These are phyloP conservation scores for Globisporangium uncinulatum DNA, from an alignment of 352 stramenopile genomes.

Conservation along the genomic window DNA sequence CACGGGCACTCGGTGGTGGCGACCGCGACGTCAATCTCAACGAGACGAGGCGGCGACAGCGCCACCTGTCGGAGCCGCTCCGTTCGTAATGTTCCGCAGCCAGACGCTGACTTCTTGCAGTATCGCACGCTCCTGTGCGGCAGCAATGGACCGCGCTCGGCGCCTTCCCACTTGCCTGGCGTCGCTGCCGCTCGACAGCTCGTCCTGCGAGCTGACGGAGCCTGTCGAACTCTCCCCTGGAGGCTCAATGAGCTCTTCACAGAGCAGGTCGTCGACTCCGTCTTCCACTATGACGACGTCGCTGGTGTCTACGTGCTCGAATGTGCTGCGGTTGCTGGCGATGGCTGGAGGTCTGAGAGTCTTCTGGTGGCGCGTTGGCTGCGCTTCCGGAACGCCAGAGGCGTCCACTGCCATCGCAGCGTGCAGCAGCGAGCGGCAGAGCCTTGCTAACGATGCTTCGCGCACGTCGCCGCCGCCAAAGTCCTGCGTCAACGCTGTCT, in stretches of 20 bases:
- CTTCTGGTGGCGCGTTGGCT: not conserved
- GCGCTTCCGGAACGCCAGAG: slow-evolving; percentile 2
- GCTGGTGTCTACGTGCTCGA: not conserved
- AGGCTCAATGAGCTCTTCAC: slow-evolving; percentile 62
- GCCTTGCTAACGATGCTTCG: slow-evolving; percentile 20
- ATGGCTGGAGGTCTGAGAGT: not conserved
- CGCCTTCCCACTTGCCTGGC: slow-evolving; percentile 3
- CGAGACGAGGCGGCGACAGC: not conserved
- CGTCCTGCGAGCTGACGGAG: not conserved
- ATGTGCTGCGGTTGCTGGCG: slow-evolving; percentile 7
- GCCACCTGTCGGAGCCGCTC: slow-evolving; percentile 1
- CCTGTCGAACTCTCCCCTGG: slow-evolving; percentile 16
- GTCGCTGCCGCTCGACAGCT: slow-evolving; percentile 6
- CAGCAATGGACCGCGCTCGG: slow-evolving; percentile 15
- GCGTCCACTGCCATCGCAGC: slow-evolving; percentile 37
- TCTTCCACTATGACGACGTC: slow-evolving; percentile 28
- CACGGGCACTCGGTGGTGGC: too few relatives aligned
- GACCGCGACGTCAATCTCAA: not conserved
- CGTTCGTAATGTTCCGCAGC: slow-evolving; percentile 48
- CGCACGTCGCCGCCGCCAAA: slow-evolving; percentile 16
- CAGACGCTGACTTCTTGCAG: slow-evolving; percentile 78
- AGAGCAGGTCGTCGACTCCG: slow-evolving; percentile 41
- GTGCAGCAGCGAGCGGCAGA: slow-evolving; percentile 53
- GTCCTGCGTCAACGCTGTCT: slow-evolving; percentile 29
- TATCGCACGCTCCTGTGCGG: slow-evolving; percentile 66